Evolutionary conservation across 495 filamentous ascomycete genomes (phyloP), one percentile per base, ranked within the genome.

Genomic region (Hyaloscypha variabilis): DNA sequence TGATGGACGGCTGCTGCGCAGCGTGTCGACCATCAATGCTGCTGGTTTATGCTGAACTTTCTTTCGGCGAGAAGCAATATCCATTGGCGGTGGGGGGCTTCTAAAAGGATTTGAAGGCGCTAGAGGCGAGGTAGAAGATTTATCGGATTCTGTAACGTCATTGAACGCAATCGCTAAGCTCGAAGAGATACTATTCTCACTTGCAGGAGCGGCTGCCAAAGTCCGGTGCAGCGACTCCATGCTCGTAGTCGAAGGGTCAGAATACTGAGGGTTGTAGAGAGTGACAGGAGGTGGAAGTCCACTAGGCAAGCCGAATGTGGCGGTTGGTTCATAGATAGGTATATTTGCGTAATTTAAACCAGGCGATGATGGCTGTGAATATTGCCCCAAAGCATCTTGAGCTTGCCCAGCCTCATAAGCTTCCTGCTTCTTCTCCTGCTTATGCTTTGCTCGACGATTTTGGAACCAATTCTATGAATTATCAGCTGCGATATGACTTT

Each of bases 381-480:
- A 68, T 29, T n/a, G 19, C 5, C 34, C 61, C 34, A 68, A 13
- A 17, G 64, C 58, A 6, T 67, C 67, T 58, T 64, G 63, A 6
- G 57, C 52, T 54, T 68, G 62, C 17, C 56, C 57, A 10, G 65
- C 64, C 51, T 70, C 68, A 51, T 68, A 62, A 6, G 70, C 68
- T 36, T 68, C 68, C 25, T 70, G 62, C 61, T 70, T 70, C 63
- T 60, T 65, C 56, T 71, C 71, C 54, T 69, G 67, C 71, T 71
- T 73, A 29, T 66, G 31, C 31, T 72, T 70, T 28, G 73, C 71
- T 42, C 92, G 88, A 58, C 92, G 84, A 74, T 95, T 96, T 74
- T 96, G 92, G 76, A 94, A 96, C 92, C 92, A 95, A 70, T 94
- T 94, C 92, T 95, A 65, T 29, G 24, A 31, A 6, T 21, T 17